Conservation (phyloP, 1,284 basidiomycete species). For the Malassezia cuniculi region DNA sequence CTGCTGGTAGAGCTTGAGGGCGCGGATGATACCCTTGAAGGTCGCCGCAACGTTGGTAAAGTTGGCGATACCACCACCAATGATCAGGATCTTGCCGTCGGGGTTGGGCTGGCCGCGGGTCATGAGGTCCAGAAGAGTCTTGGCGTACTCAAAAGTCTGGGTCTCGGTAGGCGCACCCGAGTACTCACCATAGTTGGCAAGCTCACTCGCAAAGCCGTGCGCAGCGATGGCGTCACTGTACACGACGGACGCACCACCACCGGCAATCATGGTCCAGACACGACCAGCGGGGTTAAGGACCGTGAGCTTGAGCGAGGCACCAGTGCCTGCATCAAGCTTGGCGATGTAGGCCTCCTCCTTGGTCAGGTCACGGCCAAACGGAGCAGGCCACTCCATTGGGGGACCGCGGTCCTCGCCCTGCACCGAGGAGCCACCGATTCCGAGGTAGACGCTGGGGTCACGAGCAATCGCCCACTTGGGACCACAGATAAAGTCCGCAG, state of each 20-base stretch:
- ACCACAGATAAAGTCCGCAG: constrained; percentile 92
- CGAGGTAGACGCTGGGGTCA: constrained; percentile 60
- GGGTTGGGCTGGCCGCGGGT: constrained; percentile 54
- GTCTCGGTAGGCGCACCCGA: constrained; percentile 95
- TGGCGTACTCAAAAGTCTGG: constrained; percentile 98
- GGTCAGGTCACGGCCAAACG: constrained; percentile 93
- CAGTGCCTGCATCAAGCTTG: constrained; percentile 90
- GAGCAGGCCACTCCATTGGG: constrained; percentile 92
- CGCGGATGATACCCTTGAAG: constrained; percentile 98
- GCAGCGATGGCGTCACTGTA: constrained; percentile 86
- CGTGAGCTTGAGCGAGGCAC: constrained; percentile 94
- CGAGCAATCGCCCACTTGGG: constrained; percentile 97
- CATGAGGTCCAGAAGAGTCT: constrained; percentile 95
- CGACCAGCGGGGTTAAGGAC: constrained; percentile 88
- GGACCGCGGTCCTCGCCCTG: constrained; percentile 55
- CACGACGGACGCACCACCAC: constrained; percentile 63
- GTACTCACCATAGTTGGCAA: constrained; percentile 99
- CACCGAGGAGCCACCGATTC: constrained; percentile 40
- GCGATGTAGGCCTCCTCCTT: constrained; percentile 99
- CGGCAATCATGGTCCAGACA: constrained; percentile 99
- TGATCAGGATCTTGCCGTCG: constrained; percentile 89
- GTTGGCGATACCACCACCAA: constrained; percentile 99
- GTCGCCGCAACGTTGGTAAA: constrained; percentile 98
- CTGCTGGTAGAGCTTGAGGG: constrained; percentile 78
- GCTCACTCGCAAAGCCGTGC: constrained; percentile 88